Conservation (phyloP, 495 filamentous ascomycete genomes). For the Thozetella sp. region DNA sequence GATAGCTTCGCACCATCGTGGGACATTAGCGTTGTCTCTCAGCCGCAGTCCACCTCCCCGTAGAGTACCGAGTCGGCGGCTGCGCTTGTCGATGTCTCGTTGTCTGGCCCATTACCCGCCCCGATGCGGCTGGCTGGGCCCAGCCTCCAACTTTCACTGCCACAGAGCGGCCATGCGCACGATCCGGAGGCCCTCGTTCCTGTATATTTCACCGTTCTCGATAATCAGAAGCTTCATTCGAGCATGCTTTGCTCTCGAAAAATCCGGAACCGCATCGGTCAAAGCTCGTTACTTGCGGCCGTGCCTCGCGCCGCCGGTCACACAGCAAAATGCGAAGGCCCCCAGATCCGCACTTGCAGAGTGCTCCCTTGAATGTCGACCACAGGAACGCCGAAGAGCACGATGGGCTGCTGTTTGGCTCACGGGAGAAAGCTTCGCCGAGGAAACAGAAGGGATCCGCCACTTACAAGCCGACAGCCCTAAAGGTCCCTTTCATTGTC, state of each 20-base stretch:
- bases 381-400: background rate
- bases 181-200: no score
- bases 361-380: background rate
- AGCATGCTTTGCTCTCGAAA: background rate
- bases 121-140: no score
- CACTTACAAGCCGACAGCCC: slow-evolving; percentile 30
- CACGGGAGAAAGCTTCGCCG: background rate
- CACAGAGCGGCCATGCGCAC: no score
- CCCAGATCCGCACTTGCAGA: background rate
- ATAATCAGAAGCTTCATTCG: no score
- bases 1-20: background rate
- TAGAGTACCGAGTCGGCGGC: no score
- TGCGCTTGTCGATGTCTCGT: no score
- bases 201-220: no score
- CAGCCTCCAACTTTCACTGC: no score
- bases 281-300: background rate
- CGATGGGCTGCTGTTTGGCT: background rate
- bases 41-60: slow-evolving; percentile 1
- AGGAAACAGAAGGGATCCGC: slow-evolving; percentile 4
- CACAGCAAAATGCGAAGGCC: background rate
- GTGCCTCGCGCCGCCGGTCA: background rate
- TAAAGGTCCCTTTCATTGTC: slow-evolving; percentile 32
- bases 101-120: no score
- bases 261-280: background rate
- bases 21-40: slow-evolving; percentile 1